Evolutionary conservation across 1,284 basidiomycete genomes (phyloP).

Genomic region (Pascua sp.): DNA sequence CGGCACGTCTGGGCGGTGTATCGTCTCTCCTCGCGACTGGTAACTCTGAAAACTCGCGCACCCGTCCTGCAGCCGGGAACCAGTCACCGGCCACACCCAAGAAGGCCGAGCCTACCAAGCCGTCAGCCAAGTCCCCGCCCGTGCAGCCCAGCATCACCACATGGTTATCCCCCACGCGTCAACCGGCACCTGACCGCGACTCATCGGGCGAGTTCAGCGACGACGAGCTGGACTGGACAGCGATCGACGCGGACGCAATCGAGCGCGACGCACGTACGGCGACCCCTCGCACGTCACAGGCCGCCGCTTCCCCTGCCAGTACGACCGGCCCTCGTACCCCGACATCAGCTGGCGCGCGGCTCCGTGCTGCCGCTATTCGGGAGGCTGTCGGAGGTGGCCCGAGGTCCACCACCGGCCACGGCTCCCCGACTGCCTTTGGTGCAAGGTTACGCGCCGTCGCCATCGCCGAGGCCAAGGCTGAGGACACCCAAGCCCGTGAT

Average conservation of each 20-base stretch:
- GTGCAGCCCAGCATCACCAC: neutral
- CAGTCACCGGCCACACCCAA: neutral
- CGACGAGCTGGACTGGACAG: slow-evolving; percentile 35
- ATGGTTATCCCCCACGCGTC: neutral
- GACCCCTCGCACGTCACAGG: neutral
- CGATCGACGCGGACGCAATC: slow-evolving; percentile 35
- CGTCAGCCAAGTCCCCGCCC: neutral
- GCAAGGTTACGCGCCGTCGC: too few species aligned
- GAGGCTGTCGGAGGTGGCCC: too few species aligned
- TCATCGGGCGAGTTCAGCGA: neutral
- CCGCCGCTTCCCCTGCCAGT: neutral
- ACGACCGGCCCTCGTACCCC: too few species aligned
- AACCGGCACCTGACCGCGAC: too few species aligned
- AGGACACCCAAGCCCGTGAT: too few species aligned
- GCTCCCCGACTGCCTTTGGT: too few species aligned
- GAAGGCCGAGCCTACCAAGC: neutral
- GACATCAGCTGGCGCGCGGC: too few species aligned
- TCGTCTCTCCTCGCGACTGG: neutral
- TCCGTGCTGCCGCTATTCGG: too few species aligned
- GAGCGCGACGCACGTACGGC: slow-evolving; percentile 28
- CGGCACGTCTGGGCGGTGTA: neutral
- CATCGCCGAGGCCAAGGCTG: too few species aligned
- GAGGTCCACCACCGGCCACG: too few species aligned
- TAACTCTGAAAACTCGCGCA: neutral
- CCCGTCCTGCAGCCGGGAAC: neutral